Evolutionary conservation across 768 basidiomycete species (phyloP).

Genomic region (Mycena vulgaris): DNA sequence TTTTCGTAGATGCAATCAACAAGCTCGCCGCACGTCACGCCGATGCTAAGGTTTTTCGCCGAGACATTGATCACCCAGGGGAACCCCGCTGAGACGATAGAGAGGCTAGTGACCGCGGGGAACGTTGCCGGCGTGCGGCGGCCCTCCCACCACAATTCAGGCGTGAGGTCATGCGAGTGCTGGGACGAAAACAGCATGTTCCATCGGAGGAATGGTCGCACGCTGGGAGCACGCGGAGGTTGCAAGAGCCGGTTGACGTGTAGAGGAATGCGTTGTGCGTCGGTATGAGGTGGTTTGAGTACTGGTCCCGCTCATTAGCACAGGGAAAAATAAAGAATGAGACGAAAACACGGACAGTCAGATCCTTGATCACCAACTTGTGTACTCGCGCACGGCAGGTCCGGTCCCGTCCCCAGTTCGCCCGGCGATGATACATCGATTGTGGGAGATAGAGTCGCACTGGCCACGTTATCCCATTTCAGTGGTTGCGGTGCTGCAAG

Average conservation of each 20-base stretch:
- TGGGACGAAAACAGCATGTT: neutral
- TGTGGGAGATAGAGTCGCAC: too few species aligned
- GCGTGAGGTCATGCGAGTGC: neutral
- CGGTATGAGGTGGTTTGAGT: neutral
- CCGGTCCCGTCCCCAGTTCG: too few species aligned
- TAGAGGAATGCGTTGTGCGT: neutral
- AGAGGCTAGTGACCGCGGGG: neutral
- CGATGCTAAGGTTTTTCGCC: neutral
- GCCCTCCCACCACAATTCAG: neutral
- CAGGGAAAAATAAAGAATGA: neutral
- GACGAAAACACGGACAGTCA: neutral
- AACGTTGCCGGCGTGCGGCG: neutral
- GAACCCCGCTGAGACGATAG: neutral
- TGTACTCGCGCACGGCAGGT: too few species aligned
- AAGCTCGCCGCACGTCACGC: neutral
- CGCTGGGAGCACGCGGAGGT: neutral
- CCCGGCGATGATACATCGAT: too few species aligned
- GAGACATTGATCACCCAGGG: neutral
- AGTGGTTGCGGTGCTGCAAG: too few species aligned
- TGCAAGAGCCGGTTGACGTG: neutral
- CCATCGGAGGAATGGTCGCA: neutral
- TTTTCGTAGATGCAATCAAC: neutral
- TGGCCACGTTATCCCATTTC: too few species aligned
- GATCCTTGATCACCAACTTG: neutral
- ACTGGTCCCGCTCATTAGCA: neutral